Conservation (phyloP, 371 early-diverging fungal species). For the Paraphysoderma sedebokerense region DNA sequence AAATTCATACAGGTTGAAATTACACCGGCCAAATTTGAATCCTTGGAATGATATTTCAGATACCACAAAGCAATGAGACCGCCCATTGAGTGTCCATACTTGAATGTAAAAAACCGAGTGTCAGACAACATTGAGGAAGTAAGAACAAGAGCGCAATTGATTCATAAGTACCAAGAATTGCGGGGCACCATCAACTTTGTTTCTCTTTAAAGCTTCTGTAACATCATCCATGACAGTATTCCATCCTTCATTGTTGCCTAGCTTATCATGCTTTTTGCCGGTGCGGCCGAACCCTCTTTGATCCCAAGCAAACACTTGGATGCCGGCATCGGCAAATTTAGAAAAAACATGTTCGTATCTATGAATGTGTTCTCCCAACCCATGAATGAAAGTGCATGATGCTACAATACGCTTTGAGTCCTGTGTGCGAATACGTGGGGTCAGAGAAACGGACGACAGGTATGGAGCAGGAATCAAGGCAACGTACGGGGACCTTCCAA, state of each 20-base stretch:
- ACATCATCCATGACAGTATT: slow-evolving; percentile 8
- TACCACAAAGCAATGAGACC: slow-evolving; percentile 16
- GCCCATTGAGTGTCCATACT: slow-evolving; percentile 24
- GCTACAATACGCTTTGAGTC: no score
- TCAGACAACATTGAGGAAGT: not conserved
- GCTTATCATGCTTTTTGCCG: slow-evolving; percentile 8
- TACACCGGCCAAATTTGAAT: slow-evolving; percentile 12
- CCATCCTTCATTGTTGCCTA: slow-evolving; percentile 14
- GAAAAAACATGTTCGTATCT: slow-evolving; percentile 15
- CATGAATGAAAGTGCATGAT: slow-evolving; percentile 19
- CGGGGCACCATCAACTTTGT: slow-evolving; percentile 3
- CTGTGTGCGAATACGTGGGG: no score
- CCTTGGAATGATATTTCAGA: slow-evolving; percentile 2
- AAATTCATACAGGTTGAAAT: slow-evolving; percentile 7
- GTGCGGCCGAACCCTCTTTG: slow-evolving; percentile 25
- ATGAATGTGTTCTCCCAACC: slow-evolving; percentile 21
- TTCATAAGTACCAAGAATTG: slow-evolving; percentile 13
- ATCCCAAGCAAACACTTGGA: slow-evolving; percentile 16
- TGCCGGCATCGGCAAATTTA: slow-evolving; percentile 11
- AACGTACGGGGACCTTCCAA: no score
- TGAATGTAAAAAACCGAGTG: not conserved
- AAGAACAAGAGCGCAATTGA: no score
- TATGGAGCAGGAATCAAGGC: no score
- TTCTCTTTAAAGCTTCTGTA: slow-evolving; percentile 2
- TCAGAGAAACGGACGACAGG: no score